Evolutionary conservation across 2,329 filamentous ascomycete species (phyloP).

Genomic region (Truncatella angustata): DNA sequence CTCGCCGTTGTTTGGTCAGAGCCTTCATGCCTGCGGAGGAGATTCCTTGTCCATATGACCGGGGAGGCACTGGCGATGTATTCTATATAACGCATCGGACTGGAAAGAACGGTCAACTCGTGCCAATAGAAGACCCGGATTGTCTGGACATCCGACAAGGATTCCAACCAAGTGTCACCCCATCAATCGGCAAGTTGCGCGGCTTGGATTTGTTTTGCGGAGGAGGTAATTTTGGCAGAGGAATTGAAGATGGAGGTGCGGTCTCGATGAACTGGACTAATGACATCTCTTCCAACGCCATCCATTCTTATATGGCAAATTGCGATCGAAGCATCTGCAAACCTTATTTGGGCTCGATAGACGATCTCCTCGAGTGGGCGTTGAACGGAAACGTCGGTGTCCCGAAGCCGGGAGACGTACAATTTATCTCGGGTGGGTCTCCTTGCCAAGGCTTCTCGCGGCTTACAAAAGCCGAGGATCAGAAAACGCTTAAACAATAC

Average conservation of each 20-base stretch:
- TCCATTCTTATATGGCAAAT: conserved; percentile 76
- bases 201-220: conserved; percentile 77
- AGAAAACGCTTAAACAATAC: conserved; percentile 51
- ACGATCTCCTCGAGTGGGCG: conserved; percentile 60
- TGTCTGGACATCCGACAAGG: conserved; percentile 50
- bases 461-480: conserved; percentile 53
- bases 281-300: conserved; percentile 61
- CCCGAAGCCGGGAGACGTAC: conserved; percentile 60
- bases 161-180: conserved; percentile 41
- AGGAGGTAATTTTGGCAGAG: conserved; percentile 73
- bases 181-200: conserved; percentile 38
- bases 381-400: conserved; percentile 50
- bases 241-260: conserved; percentile 68
- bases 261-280: conserved; percentile 66
- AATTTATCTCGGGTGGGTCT: conserved; percentile 69
- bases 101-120: conserved; percentile 19
- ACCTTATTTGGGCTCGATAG: conserved; percentile 70
- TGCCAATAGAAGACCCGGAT: conserved; percentile 16
- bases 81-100: conserved; percentile 59
- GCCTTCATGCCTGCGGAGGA: conserved; percentile 43
- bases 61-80: conserved; percentile 62
- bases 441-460: conserved; percentile 76
- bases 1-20: conserved; percentile 58
- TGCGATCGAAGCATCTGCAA: conserved; percentile 36
- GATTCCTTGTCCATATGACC: conserved; percentile 63